A percentile compares a stretch with the other conserved stretches of the same genome.
These are phyloP conservation scores for Aspergillus sclerotiicarbonarius DNA, from an alignment of 495 filamentous ascomycete genomes.

Conservation along the genomic window DNA sequence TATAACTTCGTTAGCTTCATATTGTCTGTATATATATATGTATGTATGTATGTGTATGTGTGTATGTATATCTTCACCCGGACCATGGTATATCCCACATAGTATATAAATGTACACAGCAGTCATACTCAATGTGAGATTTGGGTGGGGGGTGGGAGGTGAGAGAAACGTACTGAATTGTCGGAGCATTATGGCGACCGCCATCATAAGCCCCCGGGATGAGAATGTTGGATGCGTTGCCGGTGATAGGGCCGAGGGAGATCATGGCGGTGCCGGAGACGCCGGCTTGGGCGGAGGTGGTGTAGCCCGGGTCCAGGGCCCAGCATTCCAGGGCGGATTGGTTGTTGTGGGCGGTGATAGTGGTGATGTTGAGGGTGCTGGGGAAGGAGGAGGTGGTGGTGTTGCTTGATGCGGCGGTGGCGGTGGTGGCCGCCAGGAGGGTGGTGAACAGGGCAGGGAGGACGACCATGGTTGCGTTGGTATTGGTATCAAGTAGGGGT, in stretches of 20 bases:
- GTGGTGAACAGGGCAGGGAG: constrained; percentile 16
- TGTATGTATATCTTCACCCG: no score
- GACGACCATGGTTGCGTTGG: constrained; percentile 5
- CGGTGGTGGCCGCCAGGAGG: constrained; percentile 17
- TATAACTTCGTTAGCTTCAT: no score
- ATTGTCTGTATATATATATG: no score
- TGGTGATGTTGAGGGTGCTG: constrained; percentile 40
- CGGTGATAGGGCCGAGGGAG: constrained; percentile 30
- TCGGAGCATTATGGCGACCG: constrained; percentile 51
- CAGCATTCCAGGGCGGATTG: constrained; percentile 56
- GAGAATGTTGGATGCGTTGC: constrained; percentile 37
- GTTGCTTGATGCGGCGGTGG: constrained; percentile 30
- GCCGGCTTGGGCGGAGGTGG: constrained; percentile 39
- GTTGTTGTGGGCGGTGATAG: constrained; percentile 35
- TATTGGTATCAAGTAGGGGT: neutral
- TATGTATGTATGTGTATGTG: no score
- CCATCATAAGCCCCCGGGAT: constrained; percentile 49
- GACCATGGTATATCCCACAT: no score
- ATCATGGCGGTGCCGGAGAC: constrained; percentile 35
- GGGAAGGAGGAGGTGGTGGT: constrained; percentile 33
- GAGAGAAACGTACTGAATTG: constrained; percentile 41
- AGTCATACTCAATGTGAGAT: no score
- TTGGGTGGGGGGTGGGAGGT: neutral
- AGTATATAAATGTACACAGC: no score
- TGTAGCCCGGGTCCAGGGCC: constrained; percentile 44